Base-by-base conservation (phyloP, 2,329 filamentous ascomycete species). In the Fusarium floridanum region DNA sequence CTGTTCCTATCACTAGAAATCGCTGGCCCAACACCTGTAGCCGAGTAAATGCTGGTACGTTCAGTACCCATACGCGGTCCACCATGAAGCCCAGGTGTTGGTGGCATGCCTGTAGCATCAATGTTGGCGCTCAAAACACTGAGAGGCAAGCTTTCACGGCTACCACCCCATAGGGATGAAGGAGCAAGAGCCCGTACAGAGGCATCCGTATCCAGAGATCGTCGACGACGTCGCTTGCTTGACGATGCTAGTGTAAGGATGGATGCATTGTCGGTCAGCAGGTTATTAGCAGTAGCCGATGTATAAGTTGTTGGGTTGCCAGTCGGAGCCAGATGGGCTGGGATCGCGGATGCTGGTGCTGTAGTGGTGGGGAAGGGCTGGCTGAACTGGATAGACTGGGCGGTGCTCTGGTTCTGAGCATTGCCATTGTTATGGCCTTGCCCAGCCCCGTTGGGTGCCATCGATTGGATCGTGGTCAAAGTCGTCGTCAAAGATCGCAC, bases 221-320 rank as follows among this genome's bases (percentile, higher is more conserved):
- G 90, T 59, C 94, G 90, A 39, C 94, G 91, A 32, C 92, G 89
- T 41, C 92, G 90, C 84, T 96, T 95, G 74, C 92, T 94, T 0
- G 93, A 95, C 5, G 94, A 96, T 3, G 94, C 94, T 16, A 97
- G 87, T 0, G 94, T 97, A 70, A 97, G 84, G 76, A 97, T 95
- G 29, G 94, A 96, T 24, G 94, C 94, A 80, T 97, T 94, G 81
- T 97, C 94, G 2, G 93, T 95, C 37, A 96, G 86, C 7, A 96
- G 88, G 77, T 94, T 94, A 83, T 95, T 95, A 62, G 94, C 94
- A 0, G 93, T 96, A 2, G 93, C 93, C n/a, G 89, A 90, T 61
- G 88, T 89, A 82, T 96, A 96, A 0, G 93, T 95, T 6, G 91
- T 89, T 3, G 93, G 93, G 76, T 91, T 88, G 69, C 84, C 80